Conservation (phyloP, 495 filamentous ascomycete genomes). For the Thermothielavioides terrestris region DNA sequence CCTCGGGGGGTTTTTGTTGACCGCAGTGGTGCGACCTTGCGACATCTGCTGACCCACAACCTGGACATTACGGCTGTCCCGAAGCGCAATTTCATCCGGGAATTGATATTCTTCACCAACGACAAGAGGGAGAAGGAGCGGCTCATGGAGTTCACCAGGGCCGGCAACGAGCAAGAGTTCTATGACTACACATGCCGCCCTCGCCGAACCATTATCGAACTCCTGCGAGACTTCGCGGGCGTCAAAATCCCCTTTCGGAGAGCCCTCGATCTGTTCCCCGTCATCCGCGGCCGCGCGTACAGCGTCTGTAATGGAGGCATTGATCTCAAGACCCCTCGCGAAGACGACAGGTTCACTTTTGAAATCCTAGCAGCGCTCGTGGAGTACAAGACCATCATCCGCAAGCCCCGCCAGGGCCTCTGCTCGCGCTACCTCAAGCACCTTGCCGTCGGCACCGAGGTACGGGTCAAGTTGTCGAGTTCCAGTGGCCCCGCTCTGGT, state of each 20-base stretch:
- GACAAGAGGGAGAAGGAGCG: constrained; percentile 70
- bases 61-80: constrained; percentile 86
- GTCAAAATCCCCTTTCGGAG: constrained; percentile 74
- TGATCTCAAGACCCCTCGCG: background rate
- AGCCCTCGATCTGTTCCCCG: constrained; percentile 60
- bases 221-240: constrained; percentile 78
- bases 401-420: constrained; percentile 74
- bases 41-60: constrained; percentile 67
- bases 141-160: constrained; percentile 69
- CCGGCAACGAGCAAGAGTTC: constrained; percentile 74
- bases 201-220: constrained; percentile 81
- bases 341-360: constrained; percentile 35
- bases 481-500: constrained; percentile 10
- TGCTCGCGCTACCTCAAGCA: constrained; percentile 77
- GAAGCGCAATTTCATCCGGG: constrained; percentile 71
- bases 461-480: constrained; percentile 40
- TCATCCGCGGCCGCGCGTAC: constrained; percentile 73
- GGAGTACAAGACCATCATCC: constrained; percentile 82
- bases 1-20: constrained; percentile 7
- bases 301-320: constrained; percentile 74
- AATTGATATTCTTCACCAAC: constrained; percentile 61
- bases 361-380: constrained; percentile 86
- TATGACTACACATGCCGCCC: constrained; percentile 94
- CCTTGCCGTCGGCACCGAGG: constrained; percentile 47
- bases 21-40: constrained; percentile 44